Conservation (phyloP, 768 basidiomycete genomes). For the Lactifluus piperatus region DNA sequence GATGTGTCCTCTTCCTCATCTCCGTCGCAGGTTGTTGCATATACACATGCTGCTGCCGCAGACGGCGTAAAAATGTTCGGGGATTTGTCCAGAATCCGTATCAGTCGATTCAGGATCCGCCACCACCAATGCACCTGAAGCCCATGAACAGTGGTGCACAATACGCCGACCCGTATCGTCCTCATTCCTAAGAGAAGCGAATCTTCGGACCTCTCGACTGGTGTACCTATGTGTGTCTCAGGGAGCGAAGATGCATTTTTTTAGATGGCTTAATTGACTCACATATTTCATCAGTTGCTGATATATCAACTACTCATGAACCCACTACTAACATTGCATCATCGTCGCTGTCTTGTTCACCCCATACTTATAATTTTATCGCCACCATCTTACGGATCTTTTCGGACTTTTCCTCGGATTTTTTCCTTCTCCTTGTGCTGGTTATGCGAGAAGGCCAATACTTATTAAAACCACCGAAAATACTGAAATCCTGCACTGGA, state of each 20-base stretch:
- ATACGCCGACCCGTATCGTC: constrained; percentile 3
- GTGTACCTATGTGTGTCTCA: not conserved
- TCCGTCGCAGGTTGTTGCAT: constrained; percentile 40
- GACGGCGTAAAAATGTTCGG: constrained; percentile 23
- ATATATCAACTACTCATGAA: not conserved
- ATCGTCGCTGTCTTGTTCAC: not conserved
- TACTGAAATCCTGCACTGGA: not conserved
- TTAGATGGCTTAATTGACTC: not conserved
- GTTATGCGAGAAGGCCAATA: no score
- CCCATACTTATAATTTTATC: not conserved
- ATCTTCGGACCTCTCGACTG: not conserved
- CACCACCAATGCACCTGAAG: constrained; percentile 25
- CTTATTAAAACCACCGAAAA: no score
- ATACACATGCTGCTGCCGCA: constrained; percentile 50
- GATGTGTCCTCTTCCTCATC: constrained; percentile 44
- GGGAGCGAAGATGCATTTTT: not conserved
- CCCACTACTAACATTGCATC: not conserved
- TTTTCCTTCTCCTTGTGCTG: no score
- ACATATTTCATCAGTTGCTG: not conserved
- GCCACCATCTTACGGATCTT: not conserved
- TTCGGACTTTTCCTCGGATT: no score
- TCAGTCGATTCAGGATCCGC: constrained; percentile 27
- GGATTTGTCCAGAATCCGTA: constrained; percentile 21
- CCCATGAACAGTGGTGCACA: constrained; percentile 12
- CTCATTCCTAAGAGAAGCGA: not conserved